A percentile compares a stretch with the other conserved stretches of the same genome.
phyloP scores from a whole-genome alignment of 1,284 basidiomycete species.

The Sutorius eximius region DNA sequence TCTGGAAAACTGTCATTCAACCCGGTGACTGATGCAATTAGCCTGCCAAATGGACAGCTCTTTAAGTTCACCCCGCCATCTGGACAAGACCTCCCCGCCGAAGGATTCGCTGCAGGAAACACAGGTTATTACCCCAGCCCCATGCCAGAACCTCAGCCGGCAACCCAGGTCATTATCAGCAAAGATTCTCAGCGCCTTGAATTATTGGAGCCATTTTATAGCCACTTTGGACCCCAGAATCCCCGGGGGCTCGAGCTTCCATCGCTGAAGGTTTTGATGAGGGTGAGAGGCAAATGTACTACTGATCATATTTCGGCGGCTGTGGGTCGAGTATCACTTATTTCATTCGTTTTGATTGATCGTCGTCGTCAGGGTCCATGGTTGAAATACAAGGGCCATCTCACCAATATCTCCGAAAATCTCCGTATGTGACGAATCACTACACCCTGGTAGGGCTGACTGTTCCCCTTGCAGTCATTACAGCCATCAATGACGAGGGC shows the following conservation, averaged over 20 bases:
- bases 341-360: conserved; percentile 4
- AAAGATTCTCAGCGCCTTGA: conserved; percentile 87
- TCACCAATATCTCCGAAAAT: conserved; percentile 97
- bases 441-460: conserved; percentile 38
- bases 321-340: conserved; percentile 40
- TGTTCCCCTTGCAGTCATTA: conserved; percentile 52
- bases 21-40: conserved; percentile 82
- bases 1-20: conserved; percentile 95
- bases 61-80: conserved; percentile 89
- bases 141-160: conserved; percentile 73
- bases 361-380: conserved; percentile 72
- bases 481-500: conserved; percentile 90
- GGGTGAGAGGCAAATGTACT: conserved; percentile 96
- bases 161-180: conserved; percentile 78
- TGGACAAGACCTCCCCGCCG: conserved; percentile 81
- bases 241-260: conserved; percentile 75
- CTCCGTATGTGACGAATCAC: conserved; percentile 58
- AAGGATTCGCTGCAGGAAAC: conserved; percentile 85
- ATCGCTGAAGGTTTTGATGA: conserved; percentile 79
- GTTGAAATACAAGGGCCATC: conserved; percentile 98
- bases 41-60: conserved; percentile 67
- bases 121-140: conserved; percentile 78
- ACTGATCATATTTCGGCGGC: conserved; percentile 98
- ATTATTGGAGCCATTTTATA: conserved; percentile 82
- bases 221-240: conserved; percentile 67